A percentile compares a stretch with the other conserved stretches of the same genome.
These are phyloP conservation scores for Penicillium flavigenum DNA, from an alignment of 495 filamentous ascomycete genomes.

Conservation along the genomic window DNA sequence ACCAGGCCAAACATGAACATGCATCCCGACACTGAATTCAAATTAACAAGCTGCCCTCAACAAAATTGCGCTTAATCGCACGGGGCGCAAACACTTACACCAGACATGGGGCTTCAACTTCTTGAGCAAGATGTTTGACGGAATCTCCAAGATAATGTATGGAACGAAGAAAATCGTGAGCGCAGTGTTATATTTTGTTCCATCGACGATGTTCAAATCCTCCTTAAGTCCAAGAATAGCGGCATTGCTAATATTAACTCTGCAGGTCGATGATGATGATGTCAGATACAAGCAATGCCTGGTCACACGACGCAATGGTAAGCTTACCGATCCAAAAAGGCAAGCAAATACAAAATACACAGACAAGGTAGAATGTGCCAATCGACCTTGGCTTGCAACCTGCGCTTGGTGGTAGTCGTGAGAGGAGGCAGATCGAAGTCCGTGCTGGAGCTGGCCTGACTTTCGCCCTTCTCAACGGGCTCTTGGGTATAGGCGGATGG, in stretches of 20 bases:
- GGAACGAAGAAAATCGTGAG: constrained; percentile 92
- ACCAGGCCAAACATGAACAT: constrained; percentile 83
- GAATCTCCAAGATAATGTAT: constrained; percentile 83
- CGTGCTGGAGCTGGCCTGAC: constrained; percentile 26
- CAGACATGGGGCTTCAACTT: constrained; percentile 77
- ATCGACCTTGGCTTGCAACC: constrained; percentile 75
- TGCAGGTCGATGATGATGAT: constrained; percentile 17
- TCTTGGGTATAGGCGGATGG: constrained; percentile 21
- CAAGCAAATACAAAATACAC: constrained; percentile 78
- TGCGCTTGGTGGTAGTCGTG: constrained; percentile 63
- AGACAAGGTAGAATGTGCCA: constrained; percentile 76
- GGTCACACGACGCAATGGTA: neutral
- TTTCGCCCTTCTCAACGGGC: constrained; percentile 29
- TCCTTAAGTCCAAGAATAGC: constrained; percentile 59
- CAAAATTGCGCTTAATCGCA: constrained; percentile 1
- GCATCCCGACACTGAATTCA: constrained; percentile 57
- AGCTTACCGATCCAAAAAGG: constrained; percentile 77
- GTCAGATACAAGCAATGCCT: constrained; percentile 11
- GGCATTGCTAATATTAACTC: constrained; percentile 70
- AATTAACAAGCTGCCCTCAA: constrained; percentile 3
- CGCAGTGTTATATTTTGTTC: constrained; percentile 71
- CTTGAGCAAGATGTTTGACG: constrained; percentile 85
- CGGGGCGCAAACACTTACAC: constrained; percentile 42
- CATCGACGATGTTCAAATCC: constrained; percentile 57
- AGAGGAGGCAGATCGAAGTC: constrained; percentile 35